phyloP scores from a whole-genome alignment of 2,329 filamentous ascomycete genomes.

The Arachnomyces sp. region DNA sequence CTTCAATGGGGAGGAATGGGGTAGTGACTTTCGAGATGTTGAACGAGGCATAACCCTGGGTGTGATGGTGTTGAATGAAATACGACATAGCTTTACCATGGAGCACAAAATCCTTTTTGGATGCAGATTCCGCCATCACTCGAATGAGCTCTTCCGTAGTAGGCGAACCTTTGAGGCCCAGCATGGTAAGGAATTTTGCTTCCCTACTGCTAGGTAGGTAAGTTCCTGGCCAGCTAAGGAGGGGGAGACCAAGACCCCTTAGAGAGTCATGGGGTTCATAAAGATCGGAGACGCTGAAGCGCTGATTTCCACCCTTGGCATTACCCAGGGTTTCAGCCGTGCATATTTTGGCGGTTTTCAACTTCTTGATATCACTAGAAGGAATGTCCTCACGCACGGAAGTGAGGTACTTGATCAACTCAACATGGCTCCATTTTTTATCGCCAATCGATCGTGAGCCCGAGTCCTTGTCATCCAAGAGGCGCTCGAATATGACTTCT shows the following conservation, averaged over 20 bases:
- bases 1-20: conserved; percentile 65
- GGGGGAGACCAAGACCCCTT: conserved; percentile 60
- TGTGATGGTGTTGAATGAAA: conserved; percentile 70
- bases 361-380: conserved; percentile 64
- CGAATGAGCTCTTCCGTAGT: conserved; percentile 64
- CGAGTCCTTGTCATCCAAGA: conserved; percentile 54
- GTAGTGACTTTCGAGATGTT: conserved; percentile 48
- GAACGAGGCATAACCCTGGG: conserved; percentile 63
- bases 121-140: conserved; percentile 61
- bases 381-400: conserved; percentile 89
- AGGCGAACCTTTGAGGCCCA: conserved; percentile 69
- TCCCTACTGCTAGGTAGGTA: conserved; percentile 61
- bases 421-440: conserved; percentile 78
- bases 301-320: conserved; percentile 38
- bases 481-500: conserved; percentile 81
- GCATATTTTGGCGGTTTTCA: conserved; percentile 71
- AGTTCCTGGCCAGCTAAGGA: conserved; percentile 74
- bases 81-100: conserved; percentile 68
- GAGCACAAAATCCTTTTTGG: conserved; percentile 42
- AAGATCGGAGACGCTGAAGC: conserved; percentile 66
- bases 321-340: conserved; percentile 58
- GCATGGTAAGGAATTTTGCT: conserved; percentile 59
- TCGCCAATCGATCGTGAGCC: conserved; percentile 30
- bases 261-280: conserved; percentile 70
- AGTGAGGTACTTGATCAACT: conserved; percentile 87